These are phyloP conservation scores for Colletotrichum eleusines DNA, from an alignment of 2,329 filamentous ascomycete species.

Conservation along the genomic window DNA sequence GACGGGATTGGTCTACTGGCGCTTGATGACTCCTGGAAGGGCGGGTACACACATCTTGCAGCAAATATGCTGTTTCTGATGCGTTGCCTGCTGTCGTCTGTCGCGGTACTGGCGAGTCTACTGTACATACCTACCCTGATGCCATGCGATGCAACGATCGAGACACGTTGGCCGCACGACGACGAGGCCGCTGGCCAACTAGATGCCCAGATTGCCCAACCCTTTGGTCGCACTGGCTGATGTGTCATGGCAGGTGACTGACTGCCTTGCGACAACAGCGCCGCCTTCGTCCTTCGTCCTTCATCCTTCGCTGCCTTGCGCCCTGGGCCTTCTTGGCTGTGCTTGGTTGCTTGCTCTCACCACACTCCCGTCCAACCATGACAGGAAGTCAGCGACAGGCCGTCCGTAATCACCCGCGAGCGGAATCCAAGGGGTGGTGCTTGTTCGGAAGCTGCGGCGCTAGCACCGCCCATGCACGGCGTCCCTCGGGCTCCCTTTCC, in stretches of 20 bases:
- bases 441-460: conserved; percentile 29
- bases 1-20: conserved; percentile 34
- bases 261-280: conserved; percentile 13
- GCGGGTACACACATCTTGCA: conserved; percentile 41
- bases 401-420: conserved; percentile 1
- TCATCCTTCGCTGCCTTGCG: conserved; percentile 6
- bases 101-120: conserved; percentile 20
- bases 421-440: neutral
- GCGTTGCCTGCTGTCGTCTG: conserved; percentile 23
- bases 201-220: neutral
- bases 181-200: conserved; percentile 18
- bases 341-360: neutral
- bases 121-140: conserved; percentile 25
- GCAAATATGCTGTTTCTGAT: conserved; percentile 40
- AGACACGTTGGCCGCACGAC: conserved; percentile 29
- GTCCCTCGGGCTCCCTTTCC: conserved; percentile 2
- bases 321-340: neutral
- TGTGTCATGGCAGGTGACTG: conserved; percentile 22
- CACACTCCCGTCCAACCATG: conserved; percentile 15
- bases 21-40: conserved; percentile 36
- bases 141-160: conserved; percentile 30
- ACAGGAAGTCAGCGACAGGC: conserved; percentile 19
- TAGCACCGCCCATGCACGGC: conserved; percentile 16
- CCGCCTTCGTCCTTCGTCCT: conserved; percentile 5
- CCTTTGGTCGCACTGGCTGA: neutral